Conservation (phyloP, 306 rosid species). For the Geum urbanum region DNA sequence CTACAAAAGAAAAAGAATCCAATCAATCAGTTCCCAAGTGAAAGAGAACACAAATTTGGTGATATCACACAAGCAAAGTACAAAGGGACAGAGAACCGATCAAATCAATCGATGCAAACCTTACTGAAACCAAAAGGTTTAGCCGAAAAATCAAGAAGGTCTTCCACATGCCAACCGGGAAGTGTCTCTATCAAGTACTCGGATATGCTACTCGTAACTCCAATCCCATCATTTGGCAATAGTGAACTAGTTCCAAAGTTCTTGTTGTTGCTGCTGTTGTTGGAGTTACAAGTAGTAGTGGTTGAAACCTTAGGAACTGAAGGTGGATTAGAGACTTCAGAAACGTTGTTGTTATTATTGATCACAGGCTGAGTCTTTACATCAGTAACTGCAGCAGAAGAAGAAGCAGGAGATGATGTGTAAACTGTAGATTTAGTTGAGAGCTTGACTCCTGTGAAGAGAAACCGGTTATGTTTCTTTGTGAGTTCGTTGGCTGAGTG, state of each 20-base stretch:
- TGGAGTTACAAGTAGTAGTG: background rate
- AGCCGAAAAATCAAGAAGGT: slow-evolving; percentile 60
- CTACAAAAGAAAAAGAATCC: slow-evolving; percentile 26
- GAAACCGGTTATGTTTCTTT: slow-evolving; percentile 69
- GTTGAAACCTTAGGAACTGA: slow-evolving; percentile 24
- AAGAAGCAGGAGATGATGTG: background rate
- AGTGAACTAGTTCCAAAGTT: slow-evolving; percentile 1
- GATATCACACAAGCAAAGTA: background rate
- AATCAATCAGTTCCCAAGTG: background rate
- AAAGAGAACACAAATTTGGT: background rate
- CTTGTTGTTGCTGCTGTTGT: background rate
- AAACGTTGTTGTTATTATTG: slow-evolving; percentile 24
- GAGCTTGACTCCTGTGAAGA: slow-evolving; percentile 70
- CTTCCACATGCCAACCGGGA: slow-evolving; percentile 95
- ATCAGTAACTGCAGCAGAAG: slow-evolving; percentile 21
- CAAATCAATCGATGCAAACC: slow-evolving; percentile 34
- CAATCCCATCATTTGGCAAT: slow-evolving; percentile 19
- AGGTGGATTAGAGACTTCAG: slow-evolving; percentile 23
- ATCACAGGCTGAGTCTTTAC: slow-evolving; percentile 11
- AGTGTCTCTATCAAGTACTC: slow-evolving; percentile 84
- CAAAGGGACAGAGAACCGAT: background rate
- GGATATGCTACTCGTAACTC: slow-evolving; percentile 57
- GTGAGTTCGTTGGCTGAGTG: slow-evolving; percentile 77
- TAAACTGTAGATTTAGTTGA: slow-evolving; percentile 43
- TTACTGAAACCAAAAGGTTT: slow-evolving; percentile 47